Evolutionary conservation across 2,329 filamentous ascomycete genomes (phyloP).

Genomic region (Biscogniauxia sp.): DNA sequence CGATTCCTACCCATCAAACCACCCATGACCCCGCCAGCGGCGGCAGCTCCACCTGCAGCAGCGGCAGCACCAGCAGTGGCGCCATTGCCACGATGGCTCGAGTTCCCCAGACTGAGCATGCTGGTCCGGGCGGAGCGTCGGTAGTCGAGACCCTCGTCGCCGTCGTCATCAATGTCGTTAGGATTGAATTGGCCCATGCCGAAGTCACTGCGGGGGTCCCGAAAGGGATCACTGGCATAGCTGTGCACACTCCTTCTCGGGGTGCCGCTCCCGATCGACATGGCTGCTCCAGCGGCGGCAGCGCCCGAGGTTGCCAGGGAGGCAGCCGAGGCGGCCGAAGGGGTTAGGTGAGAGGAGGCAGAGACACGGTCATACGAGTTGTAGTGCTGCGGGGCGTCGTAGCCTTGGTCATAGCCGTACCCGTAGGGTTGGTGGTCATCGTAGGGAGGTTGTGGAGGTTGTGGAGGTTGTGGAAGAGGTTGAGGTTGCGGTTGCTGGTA

Average conservation of each 20-base stretch:
- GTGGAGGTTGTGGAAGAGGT: conserved; percentile 9
- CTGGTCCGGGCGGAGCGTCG: conserved; percentile 52
- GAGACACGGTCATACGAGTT: conserved; percentile 30
- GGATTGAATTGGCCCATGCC: conserved; percentile 67
- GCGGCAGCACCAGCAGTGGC: conserved; percentile 48
- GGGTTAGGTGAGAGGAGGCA: conserved; percentile 43
- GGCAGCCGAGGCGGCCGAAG: conserved; percentile 34
- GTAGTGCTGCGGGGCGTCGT: conserved; percentile 19
- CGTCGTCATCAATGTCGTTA: conserved; percentile 79
- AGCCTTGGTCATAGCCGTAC: conserved; percentile 23
- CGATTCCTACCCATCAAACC: conserved; percentile 36
- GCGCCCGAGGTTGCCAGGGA: conserved; percentile 24
- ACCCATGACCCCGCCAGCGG: conserved; percentile 43
- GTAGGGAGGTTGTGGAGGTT: conserved; percentile 15
- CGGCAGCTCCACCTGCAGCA: conserved; percentile 47
- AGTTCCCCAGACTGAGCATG: conserved; percentile 55
- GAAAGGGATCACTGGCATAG: conserved; percentile 66
- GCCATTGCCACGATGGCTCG: conserved; percentile 39
- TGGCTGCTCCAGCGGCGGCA: neutral
- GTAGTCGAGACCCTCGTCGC: conserved; percentile 75
- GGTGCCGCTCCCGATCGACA: conserved; percentile 31
- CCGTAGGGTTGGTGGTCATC: conserved; percentile 19
- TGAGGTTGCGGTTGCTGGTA: conserved; percentile 17
- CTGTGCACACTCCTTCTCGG: conserved; percentile 51
- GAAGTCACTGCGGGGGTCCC: conserved; percentile 48